Evolutionary conservation across 1,139 yeast genomes (phyloP), one percentile per base, ranked within the genome.

Genomic region (Debaryomyces nepalensis): DNA sequence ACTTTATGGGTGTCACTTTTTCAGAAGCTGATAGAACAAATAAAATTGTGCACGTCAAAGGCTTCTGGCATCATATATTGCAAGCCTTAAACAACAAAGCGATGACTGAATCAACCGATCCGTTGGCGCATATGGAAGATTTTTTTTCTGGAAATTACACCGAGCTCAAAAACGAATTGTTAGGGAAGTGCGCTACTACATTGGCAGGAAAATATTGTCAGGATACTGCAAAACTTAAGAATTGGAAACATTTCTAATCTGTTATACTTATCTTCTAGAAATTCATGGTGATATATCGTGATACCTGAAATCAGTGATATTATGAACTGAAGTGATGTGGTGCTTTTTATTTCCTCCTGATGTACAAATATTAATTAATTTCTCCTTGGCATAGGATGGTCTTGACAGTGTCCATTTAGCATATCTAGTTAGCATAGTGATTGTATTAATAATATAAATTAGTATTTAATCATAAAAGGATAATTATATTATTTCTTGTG

Each of bases 11-110:
- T 1, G 38, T 58, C 4, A 52, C 60, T 1, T 47, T 54, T 33
- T 54, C 59, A 29, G 59, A 51, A 35, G 59, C 61, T 8, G 61
- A 58, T 40, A 40, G 49, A 23, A 50, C 50, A 18, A 56, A 56
- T 40, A 53, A 50, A 26, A 30, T 54, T 11, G 37, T 58, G 1
- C 53, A 52, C 20, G 41, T 54, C 1, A 48, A 43, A 24, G 62
- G 61, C 1, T 48, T 56, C 42, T 44, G 50, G 31, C 31, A 39
- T n/a, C 57, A 57, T 43, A 41, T 55, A 5, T 39, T 45, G 5
- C 39, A 37, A 10, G 41, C 54, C 2, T 45, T 54, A 21, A 37
- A 26, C 9, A 26, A 24, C 9, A 14, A 33, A 7, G 30, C 20
- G 8, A 11, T 15, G 3, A 11, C 6, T 15, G 15, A 24, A 3